Conservation (phyloP, 768 basidiomycete genomes). For the Podaxis sp. region DNA sequence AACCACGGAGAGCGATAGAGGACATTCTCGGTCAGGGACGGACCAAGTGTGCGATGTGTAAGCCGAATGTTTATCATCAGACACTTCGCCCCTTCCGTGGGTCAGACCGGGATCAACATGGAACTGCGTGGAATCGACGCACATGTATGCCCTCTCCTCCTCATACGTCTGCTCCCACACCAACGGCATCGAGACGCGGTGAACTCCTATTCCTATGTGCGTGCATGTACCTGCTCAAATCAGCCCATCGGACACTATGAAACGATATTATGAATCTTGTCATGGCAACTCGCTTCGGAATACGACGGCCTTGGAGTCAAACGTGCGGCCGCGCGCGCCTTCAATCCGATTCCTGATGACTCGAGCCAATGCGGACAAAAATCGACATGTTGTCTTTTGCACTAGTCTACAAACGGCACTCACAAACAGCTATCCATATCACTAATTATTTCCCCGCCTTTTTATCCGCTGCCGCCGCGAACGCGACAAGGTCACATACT, state of each 20-base stretch:
- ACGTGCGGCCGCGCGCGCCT: background rate
- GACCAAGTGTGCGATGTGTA: background rate
- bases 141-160: background rate
- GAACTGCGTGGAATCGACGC: background rate
- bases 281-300: background rate
- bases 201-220: too few relatives aligned
- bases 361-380: background rate
- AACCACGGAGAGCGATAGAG: background rate
- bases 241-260: too few relatives aligned
- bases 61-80: background rate
- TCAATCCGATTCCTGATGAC: background rate
- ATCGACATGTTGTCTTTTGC: background rate
- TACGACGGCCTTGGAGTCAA: background rate
- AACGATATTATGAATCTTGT: background rate
- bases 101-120: background rate
- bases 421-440: background rate
- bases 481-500: conserved; percentile 82
- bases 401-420: background rate
- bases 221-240: too few relatives aligned
- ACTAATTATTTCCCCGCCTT: conserved; percentile 15
- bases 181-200: too few relatives aligned
- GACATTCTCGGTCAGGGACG: background rate
- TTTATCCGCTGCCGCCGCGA: conserved; percentile 58
- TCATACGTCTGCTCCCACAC: background rate
- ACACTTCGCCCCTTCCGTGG: background rate